These are phyloP conservation scores for Trichoderma polysporum DNA, from an alignment of 2,329 filamentous ascomycete species.

Conservation along the genomic window DNA sequence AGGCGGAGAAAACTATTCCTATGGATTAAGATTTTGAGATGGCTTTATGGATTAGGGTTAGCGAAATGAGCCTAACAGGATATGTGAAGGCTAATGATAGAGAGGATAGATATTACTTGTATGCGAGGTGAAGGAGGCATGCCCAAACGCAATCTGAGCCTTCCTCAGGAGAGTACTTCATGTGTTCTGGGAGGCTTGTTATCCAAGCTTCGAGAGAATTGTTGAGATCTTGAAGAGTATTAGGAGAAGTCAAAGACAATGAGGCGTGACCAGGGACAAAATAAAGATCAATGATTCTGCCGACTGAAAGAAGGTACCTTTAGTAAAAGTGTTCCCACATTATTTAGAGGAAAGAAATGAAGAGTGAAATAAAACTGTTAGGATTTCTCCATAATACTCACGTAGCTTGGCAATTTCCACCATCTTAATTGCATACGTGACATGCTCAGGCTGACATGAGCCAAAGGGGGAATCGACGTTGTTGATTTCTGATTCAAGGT, in stretches of 20 bases:
- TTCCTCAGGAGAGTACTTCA: constrained; percentile 34
- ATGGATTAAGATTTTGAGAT: constrained; percentile 39
- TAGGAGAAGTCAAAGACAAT: constrained; percentile 18
- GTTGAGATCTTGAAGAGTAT: constrained; percentile 28
- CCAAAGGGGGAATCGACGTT: constrained; percentile 30
- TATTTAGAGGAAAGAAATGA: not conserved
- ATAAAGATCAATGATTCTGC: constrained; percentile 38
- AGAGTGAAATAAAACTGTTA: not conserved
- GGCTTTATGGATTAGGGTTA: constrained; percentile 25
- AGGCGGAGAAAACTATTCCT: constrained; percentile 35
- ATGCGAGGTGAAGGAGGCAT: constrained; percentile 39
- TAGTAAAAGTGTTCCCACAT: not conserved
- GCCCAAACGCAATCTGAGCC: constrained; percentile 37
- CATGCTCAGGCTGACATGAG: constrained; percentile 34
- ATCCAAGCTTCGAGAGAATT: constrained; percentile 36
- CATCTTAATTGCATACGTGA: constrained; percentile 40
- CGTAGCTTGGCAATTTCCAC: constrained; percentile 38
- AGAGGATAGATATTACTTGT: constrained; percentile 32
- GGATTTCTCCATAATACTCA: constrained; percentile 24
- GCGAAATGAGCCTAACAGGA: not conserved
- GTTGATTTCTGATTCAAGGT: constrained; percentile 32
- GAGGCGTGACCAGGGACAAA: constrained; percentile 37
- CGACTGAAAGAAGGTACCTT: constrained; percentile 26
- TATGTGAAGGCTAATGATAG: not conserved
- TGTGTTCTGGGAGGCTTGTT: constrained; percentile 33